A percentile compares a stretch with the other conserved stretches of the same genome.
phyloP scores from a whole-genome alignment of 2,329 filamentous ascomycete genomes.

The Fusarium verrucosum region DNA sequence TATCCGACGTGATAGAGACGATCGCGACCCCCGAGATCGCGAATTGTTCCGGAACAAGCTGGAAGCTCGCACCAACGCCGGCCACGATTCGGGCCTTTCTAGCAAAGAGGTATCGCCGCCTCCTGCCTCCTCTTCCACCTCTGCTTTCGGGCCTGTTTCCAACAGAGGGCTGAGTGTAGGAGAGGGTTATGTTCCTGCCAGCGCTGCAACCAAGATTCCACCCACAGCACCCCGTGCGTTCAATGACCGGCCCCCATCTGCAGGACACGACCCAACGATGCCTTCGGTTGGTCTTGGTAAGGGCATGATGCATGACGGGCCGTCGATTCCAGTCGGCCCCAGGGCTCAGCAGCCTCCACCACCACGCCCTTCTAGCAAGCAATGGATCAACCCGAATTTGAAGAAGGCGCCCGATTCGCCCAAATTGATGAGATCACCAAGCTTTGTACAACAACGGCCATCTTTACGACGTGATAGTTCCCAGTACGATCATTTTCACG shows the following conservation, averaged over 20 bases:
- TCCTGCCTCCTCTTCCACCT: conserved; percentile 65
- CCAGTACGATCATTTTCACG: conserved; percentile 52
- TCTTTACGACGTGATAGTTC: conserved; percentile 50
- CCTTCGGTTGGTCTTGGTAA: conserved; percentile 57
- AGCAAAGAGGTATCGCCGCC: conserved; percentile 65
- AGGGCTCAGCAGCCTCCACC: conserved; percentile 59
- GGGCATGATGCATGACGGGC: conserved; percentile 52
- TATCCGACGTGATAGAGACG: conserved; percentile 57
- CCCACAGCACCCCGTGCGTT: conserved; percentile 64
- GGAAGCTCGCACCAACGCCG: conserved; percentile 58
- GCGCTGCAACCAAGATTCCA: conserved; percentile 57
- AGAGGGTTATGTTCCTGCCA: conserved; percentile 46
- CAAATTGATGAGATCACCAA: conserved; percentile 60
- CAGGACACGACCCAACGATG: conserved; percentile 50
- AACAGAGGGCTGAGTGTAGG: conserved; percentile 53
- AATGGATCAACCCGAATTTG: conserved; percentile 66
- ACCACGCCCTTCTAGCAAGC: conserved; percentile 63
- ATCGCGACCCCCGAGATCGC: conserved; percentile 58
- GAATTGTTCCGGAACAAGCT: conserved; percentile 60
- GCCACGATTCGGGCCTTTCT: conserved; percentile 58
- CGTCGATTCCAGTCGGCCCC: conserved; percentile 63
- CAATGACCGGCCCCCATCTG: conserved; percentile 59
- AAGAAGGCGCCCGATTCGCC: conserved; percentile 64
- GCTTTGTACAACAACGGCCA: conserved; percentile 56
- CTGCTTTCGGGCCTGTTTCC: conserved; percentile 65